These are phyloP conservation scores for Fonsecaea monophora DNA, from an alignment of 2,329 filamentous ascomycete species.

Conservation along the genomic window DNA sequence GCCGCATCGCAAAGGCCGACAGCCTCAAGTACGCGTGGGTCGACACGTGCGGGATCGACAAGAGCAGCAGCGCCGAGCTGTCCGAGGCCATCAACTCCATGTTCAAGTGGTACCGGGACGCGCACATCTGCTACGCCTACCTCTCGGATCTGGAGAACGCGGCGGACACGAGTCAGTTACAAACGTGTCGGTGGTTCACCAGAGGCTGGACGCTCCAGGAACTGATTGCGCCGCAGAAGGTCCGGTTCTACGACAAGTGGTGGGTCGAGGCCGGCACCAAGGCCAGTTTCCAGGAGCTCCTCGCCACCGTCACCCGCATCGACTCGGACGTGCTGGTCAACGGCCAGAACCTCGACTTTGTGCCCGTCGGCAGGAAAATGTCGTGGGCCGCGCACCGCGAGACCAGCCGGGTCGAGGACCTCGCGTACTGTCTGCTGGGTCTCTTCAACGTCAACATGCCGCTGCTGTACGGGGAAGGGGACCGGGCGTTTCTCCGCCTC, in stretches of 20 bases:
- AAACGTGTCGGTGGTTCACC: conserved; percentile 27
- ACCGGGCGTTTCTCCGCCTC: conserved; percentile 37
- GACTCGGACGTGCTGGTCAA: conserved; percentile 2
- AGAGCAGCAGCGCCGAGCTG: conserved; percentile 37
- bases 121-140: conserved; percentile 30
- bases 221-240: conserved; percentile 33
- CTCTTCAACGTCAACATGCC: conserved; percentile 55
- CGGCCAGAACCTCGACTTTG: not conserved
- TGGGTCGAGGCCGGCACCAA: conserved; percentile 16
- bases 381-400: conserved; percentile 32
- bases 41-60: conserved; percentile 41
- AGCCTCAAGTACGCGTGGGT: conserved; percentile 38
- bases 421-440: conserved; percentile 54
- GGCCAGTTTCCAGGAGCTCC: not conserved
- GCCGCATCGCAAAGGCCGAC: conserved; percentile 5
- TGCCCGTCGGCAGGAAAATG: not conserved
- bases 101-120: conserved; percentile 35
- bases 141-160: conserved; percentile 26
- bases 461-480: conserved; percentile 51
- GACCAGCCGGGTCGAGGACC: conserved; percentile 50
- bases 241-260: conserved; percentile 30
- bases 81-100: conserved; percentile 34
- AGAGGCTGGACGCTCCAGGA: conserved; percentile 36
- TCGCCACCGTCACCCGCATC: not conserved
- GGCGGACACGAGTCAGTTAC: not conserved